Conservation (phyloP, 1,139 yeast genomes). For the Magnusiomyces tetraspermus region DNA sequence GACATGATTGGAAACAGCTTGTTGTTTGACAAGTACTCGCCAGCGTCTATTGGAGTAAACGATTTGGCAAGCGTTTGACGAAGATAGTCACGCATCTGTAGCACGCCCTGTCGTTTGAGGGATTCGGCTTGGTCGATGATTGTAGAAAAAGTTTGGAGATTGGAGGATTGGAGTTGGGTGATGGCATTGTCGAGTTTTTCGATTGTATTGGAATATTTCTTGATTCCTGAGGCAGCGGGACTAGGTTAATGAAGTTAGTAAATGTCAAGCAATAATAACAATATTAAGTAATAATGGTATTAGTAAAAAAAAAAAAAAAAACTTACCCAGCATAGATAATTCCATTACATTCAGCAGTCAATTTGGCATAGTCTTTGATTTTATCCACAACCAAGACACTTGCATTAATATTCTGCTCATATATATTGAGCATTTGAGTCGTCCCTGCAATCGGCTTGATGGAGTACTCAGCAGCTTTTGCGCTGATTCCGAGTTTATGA, state of each 20-base stretch:
- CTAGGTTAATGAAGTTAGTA: conserved; percentile 13
- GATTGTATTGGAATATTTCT: conserved; percentile 21
- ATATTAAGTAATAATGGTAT: too few species aligned
- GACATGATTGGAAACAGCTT: conserved; percentile 20
- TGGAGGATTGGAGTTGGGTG: conserved; percentile 21
- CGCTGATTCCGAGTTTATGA: conserved; percentile 44
- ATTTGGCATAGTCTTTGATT: conserved; percentile 59
- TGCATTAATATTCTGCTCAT: conserved; percentile 44
- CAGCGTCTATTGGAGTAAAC: conserved; percentile 23
- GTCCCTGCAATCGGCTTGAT: conserved; percentile 64
- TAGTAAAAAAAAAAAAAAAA: neutral
- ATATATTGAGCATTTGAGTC: conserved; percentile 47
- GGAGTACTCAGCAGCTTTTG: conserved; percentile 53
- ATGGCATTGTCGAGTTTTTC: conserved; percentile 21
- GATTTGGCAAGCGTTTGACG: conserved; percentile 17
- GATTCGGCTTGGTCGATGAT: conserved; percentile 24
- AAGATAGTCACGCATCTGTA: conserved; percentile 21
- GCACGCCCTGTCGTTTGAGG: conserved; percentile 21
- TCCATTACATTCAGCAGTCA: conserved; percentile 24
- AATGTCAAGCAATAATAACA: too few species aligned
- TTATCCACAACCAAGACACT: conserved; percentile 51
- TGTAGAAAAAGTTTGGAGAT: conserved; percentile 25
- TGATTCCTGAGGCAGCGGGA: conserved; percentile 21
- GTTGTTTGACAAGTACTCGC: conserved; percentile 15
- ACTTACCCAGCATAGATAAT: conserved; percentile 18